Conservation (phyloP, 495 filamentous ascomycete genomes). For the Rostrohypoxylon terebratum region DNA sequence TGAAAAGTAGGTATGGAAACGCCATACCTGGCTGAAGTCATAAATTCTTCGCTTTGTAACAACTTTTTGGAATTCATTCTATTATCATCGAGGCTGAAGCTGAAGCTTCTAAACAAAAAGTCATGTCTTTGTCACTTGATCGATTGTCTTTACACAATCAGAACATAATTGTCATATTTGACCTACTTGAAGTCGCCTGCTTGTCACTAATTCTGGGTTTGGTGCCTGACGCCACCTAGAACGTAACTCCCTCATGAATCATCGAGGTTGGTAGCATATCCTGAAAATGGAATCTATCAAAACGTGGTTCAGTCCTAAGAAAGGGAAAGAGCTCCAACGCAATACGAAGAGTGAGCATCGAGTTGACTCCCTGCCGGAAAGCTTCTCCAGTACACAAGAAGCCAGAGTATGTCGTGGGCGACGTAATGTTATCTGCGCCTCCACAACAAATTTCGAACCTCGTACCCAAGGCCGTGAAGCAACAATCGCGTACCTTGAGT, state of each 20-base stretch:
- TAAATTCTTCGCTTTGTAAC: background rate
- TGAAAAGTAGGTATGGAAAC: background rate
- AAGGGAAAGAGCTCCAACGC: background rate
- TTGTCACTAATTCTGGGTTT: background rate
- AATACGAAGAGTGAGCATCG: background rate
- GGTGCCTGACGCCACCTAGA: background rate
- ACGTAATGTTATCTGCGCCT: background rate
- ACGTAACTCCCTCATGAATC: background rate
- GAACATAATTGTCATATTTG: background rate
- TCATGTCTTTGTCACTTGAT: background rate
- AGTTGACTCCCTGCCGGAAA: background rate
- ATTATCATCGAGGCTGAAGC: background rate
- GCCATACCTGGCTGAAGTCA: background rate
- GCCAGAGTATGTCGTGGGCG: background rate
- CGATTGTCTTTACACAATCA: background rate
- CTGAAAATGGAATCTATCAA: constrained; percentile 25
- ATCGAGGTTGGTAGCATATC: background rate
- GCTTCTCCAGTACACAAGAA: background rate
- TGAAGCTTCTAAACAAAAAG: background rate
- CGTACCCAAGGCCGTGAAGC: constrained; percentile 23
- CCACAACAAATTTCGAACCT: constrained; percentile 20
- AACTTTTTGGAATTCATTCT: background rate
- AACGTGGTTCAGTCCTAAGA: background rate
- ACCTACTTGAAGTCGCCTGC: background rate
- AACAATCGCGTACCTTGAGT: constrained; percentile 25